These are phyloP conservation scores for Lecanicillium sp. DNA, from an alignment of 2,329 filamentous ascomycete genomes.

Conservation along the genomic window DNA sequence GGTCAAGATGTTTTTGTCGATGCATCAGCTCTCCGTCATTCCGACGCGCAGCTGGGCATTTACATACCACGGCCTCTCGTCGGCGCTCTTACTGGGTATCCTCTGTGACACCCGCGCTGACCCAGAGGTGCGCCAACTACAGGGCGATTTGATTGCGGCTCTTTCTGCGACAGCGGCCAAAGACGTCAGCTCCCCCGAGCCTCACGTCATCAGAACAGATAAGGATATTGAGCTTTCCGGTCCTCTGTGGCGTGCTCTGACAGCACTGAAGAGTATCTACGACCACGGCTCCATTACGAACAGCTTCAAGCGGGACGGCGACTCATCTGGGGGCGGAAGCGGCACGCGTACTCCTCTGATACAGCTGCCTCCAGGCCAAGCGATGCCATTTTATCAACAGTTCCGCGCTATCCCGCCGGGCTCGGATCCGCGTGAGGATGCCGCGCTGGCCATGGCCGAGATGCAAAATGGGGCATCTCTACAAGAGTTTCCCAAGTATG, in stretches of 20 bases:
- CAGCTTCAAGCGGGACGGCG: conserved; percentile 43
- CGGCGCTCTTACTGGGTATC: conserved; percentile 57
- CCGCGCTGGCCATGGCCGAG: conserved; percentile 59
- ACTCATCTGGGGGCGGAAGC: conserved; percentile 39
- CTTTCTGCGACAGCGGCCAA: conserved; percentile 59
- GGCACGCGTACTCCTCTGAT: conserved; percentile 38
- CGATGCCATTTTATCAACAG: conserved; percentile 20
- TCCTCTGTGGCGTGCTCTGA: conserved; percentile 54
- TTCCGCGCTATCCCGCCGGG: conserved; percentile 24
- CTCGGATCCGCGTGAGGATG: conserved; percentile 53
- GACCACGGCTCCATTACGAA: conserved; percentile 56
- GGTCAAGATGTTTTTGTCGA: conserved; percentile 62
- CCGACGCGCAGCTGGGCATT: conserved; percentile 63
- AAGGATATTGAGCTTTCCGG: conserved; percentile 58
- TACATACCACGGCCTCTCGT: conserved; percentile 61
- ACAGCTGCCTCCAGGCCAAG: conserved; percentile 21
- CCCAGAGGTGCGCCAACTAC: conserved; percentile 56
- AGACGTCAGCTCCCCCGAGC: conserved; percentile 48
- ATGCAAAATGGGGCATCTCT: conserved; percentile 52
- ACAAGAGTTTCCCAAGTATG: conserved; percentile 39
- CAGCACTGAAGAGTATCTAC: conserved; percentile 59
- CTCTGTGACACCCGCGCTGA: conserved; percentile 58
- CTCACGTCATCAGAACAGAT: conserved; percentile 48
- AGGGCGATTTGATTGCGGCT: conserved; percentile 58
- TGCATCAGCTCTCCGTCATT: conserved; percentile 62